These are phyloP conservation scores for Gnetum montanum DNA, from an alignment of 75 land plant species.

Conservation along the genomic window DNA sequence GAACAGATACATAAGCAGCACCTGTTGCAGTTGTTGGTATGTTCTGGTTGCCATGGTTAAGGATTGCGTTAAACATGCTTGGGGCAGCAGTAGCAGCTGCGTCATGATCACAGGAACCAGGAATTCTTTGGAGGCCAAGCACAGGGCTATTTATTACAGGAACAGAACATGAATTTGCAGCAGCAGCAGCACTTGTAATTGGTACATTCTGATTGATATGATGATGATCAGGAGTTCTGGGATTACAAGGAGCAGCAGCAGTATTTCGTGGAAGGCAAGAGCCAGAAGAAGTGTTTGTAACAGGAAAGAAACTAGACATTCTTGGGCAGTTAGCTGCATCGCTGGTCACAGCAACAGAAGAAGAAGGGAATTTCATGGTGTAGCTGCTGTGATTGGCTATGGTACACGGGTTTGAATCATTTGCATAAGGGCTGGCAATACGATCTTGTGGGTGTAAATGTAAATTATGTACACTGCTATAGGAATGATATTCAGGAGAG, in stretches of 20 bases:
- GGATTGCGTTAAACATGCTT: neutral
- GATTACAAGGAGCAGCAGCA: neutral
- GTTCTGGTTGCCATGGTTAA: neutral
- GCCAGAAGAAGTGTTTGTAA: neutral
- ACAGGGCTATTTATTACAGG: neutral
- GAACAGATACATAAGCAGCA: neutral
- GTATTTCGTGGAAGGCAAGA: neutral
- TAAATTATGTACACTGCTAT: neutral
- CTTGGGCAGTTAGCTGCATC: neutral
- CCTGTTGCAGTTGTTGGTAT: neutral
- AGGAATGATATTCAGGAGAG: constrained; percentile 1
- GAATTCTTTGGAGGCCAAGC: no score
- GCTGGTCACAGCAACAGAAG: constrained; percentile 8
- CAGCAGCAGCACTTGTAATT: constrained; percentile 16
- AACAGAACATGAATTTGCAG: neutral
- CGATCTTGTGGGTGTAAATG: constrained; percentile 4
- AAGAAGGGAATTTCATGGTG: no score
- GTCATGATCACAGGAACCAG: no score
- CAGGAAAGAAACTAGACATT: neutral
- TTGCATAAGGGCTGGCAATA: constrained; percentile 1
- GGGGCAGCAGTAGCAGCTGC: no score
- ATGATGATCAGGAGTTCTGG: no score
- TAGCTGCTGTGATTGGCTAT: neutral
- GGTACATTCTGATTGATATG: constrained; percentile 11
- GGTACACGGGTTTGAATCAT: neutral